Evolutionary conservation across 495 filamentous ascomycete species (phyloP).

Genomic region (Hamigera avellanea): DNA sequence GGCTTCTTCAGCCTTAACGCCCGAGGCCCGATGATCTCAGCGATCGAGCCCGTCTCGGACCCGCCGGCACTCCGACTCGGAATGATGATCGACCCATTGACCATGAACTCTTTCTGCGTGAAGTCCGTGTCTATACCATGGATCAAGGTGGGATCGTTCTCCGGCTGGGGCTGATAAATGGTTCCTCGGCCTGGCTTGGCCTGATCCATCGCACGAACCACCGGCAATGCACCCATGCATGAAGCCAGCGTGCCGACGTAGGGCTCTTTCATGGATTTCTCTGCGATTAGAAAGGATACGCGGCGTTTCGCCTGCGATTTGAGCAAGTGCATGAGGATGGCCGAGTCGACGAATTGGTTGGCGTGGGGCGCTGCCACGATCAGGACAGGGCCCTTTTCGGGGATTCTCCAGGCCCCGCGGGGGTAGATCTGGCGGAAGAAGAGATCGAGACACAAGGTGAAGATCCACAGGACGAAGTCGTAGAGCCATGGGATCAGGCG

Average conservation of each 20-base stretch:
- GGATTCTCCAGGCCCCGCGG: conserved; percentile 70
- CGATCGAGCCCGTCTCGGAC: conserved; percentile 64
- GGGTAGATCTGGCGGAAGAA: conserved; percentile 89
- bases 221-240: conserved; percentile 61
- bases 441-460: conserved; percentile 62
- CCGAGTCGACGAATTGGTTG: conserved; percentile 76
- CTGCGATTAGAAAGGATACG: conserved; percentile 68
- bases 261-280: conserved; percentile 64
- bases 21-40: conserved; percentile 54
- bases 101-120: conserved; percentile 44
- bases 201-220: conserved; percentile 65
- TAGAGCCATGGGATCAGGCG: conserved; percentile 46
- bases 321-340: conserved; percentile 71
- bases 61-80: conserved; percentile 55
- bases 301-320: conserved; percentile 62
- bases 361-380: conserved; percentile 85
- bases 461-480: conserved; percentile 54
- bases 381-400: conserved; percentile 62
- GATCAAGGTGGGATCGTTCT: conserved; percentile 58
- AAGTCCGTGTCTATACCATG: conserved; percentile 67
- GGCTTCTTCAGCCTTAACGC: conserved; percentile 66
- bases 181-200: conserved; percentile 57
- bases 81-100: conserved; percentile 62
- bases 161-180: conserved; percentile 70
- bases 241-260: conserved; percentile 66